Percentiles rank a stretch among this genome's conserved stretches.
Conservation (phyloP, 23 red algal species). For the Gracilaria gracilis region DNA sequence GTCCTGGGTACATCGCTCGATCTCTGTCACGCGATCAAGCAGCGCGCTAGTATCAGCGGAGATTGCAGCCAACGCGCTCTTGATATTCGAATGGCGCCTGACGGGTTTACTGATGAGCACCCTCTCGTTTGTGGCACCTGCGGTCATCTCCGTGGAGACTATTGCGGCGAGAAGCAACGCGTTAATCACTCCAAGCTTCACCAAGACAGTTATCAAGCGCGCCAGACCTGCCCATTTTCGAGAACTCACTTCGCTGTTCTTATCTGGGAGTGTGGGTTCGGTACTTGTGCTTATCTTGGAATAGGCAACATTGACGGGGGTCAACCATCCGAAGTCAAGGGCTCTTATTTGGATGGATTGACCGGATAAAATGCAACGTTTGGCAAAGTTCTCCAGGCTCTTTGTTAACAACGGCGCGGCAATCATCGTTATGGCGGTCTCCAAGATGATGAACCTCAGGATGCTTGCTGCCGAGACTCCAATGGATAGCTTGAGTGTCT, state of each 20-base stretch:
- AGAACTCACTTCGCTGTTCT: neutral
- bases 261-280: neutral
- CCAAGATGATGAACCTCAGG: conserved; percentile 26
- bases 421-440: conserved; percentile 4
- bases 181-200: conserved; percentile 15
- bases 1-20: neutral
- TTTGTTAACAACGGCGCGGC: conserved; percentile 20
- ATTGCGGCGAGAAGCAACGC: conserved; percentile 8
- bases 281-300: neutral
- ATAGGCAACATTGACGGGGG: neutral
- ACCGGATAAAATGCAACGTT: neutral
- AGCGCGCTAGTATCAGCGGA: neutral
- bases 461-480: conserved; percentile 7
- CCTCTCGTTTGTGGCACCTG: neutral
- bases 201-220: neutral
- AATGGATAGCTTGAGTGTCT: neutral
- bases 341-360: conserved; percentile 7
- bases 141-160: conserved; percentile 15
- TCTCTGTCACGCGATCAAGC: neutral
- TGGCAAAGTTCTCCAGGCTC: neutral
- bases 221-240: neutral
- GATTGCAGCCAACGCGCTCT: neutral
- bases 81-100: conserved; percentile 15
- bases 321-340: conserved; percentile 14
- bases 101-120: conserved; percentile 1